phyloP scores from a whole-genome alignment of 2,329 filamentous ascomycete species.

The Gnomoniopsis sp. region DNA sequence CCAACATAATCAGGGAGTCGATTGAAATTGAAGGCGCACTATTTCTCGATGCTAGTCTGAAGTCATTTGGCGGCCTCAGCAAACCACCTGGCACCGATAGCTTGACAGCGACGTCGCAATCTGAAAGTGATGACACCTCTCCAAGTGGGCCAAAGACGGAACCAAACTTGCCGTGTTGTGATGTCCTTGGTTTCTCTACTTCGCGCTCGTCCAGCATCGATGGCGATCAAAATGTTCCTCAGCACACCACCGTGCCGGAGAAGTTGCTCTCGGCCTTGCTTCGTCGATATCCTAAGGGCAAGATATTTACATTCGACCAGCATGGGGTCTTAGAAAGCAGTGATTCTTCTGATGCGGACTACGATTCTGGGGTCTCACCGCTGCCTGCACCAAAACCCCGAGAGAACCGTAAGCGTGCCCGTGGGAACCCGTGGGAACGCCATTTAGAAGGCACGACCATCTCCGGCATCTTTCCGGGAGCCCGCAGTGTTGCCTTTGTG shows the following conservation, averaged over 20 bases:
- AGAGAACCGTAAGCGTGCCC: neutral
- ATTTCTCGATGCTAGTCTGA: slow-evolving; percentile 31
- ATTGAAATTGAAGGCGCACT: slow-evolving; percentile 38
- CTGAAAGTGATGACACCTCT: slow-evolving; percentile 4
- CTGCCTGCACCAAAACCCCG: neutral
- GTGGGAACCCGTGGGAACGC: neutral
- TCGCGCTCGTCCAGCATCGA: slow-evolving; percentile 31
- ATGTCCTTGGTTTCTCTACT: slow-evolving; percentile 37
- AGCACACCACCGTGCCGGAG: slow-evolving; percentile 31
- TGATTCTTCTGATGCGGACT: neutral
- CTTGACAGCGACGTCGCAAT: slow-evolving; percentile 4
- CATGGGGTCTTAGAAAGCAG: neutral
- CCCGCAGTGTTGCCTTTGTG: slow-evolving; percentile 43
- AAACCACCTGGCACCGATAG: slow-evolving; percentile 20
- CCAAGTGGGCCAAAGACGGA: neutral
- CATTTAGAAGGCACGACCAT: neutral
- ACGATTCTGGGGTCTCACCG: neutral
- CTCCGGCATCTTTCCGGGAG: slow-evolving; percentile 32
- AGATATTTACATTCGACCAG: slow-evolving; percentile 40
- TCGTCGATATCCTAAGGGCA: slow-evolving; percentile 41
- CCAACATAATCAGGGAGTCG: slow-evolving; percentile 39
- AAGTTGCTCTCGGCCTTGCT: slow-evolving; percentile 38
- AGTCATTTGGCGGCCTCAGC: slow-evolving; percentile 25
- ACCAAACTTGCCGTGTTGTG: slow-evolving; percentile 20
- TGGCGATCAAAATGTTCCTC: slow-evolving; percentile 17